Evolutionary conservation across 1,284 basidiomycete species (phyloP), one percentile per base, ranked within the genome.

Genomic region (Puccinia novopanici): DNA sequence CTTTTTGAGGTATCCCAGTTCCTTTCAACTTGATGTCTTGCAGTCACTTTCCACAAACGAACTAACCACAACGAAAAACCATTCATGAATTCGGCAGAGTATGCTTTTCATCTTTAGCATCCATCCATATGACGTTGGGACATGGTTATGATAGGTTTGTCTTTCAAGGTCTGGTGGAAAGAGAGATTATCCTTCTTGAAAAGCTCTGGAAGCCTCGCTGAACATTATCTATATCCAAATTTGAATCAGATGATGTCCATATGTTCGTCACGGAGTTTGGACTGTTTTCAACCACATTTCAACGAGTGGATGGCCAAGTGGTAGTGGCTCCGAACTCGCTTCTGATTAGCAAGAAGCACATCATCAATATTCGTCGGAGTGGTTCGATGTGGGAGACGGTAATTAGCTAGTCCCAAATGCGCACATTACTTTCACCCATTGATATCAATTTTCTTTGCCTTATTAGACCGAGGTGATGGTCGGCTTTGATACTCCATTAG

Each of bases 271-370:
- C 89, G 77, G 92, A 93, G 84, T 93, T 94, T 84, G 92, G 93
- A 27, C 87, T 94, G 50, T 92, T 93, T 83, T 90, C 92, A 2
- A 94, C 93, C 9, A 90, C 89, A 0, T 94, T 94, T 87, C 88
- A 90, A 61, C 89, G 92, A 40, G 91, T 92, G 6, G 91, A 92
- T 82, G 92, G 92, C 4, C 84, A 92, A 85, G 91, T 92, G 84
- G 89, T 93, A 74, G 89, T 93, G 79, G 92, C 91, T 1, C 93
- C 92, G 0, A 94, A 94, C 83, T 88, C 92, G 1, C 86, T 93
- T 24, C 87, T 94, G 12, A 90, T 92, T 2, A 89, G 87, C 79
- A 87, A 89, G 17, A 93, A 93, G 84, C 87, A 92, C 45, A 91
- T 94, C 30, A 92, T 91, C 91, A 86, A 83, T 83, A 82, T 84